Conservation (phyloP, 2,329 filamentous ascomycete genomes). For the Shiraia bambusicola region DNA sequence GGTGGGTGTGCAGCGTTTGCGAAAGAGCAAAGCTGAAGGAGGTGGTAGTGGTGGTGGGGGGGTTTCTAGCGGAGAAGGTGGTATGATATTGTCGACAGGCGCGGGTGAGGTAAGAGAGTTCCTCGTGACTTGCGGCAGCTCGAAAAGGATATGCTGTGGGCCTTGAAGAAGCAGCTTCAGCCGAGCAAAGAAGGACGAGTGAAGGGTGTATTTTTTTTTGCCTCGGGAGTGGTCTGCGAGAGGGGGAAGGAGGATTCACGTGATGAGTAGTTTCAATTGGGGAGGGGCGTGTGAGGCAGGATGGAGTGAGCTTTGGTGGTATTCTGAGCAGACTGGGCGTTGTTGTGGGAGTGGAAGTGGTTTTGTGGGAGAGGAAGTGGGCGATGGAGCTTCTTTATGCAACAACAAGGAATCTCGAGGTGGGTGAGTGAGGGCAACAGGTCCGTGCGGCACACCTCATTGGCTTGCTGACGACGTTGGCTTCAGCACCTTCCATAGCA, state of each 20-base stretch:
- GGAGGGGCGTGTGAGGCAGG: constrained; percentile 10
- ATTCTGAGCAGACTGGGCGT: constrained; percentile 24
- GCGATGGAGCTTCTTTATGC: constrained; percentile 35
- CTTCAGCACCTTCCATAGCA: constrained; percentile 13
- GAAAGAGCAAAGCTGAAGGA: constrained; percentile 18
- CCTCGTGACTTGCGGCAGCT: constrained; percentile 18
- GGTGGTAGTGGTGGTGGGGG: too few species aligned
- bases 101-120: constrained; percentile 12
- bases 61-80: constrained; percentile 15
- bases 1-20: constrained; percentile 22
- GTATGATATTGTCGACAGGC: constrained; percentile 15
- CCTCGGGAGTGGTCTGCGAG: constrained; percentile 15
- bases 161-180: constrained; percentile 12
- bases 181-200: constrained; percentile 9
- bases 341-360: constrained; percentile 25
- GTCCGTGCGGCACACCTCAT: constrained; percentile 14
- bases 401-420: constrained; percentile 26
- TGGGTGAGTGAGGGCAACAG: constrained; percentile 21
- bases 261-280: constrained; percentile 7
- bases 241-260: constrained; percentile 8
- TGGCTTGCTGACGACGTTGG: constrained; percentile 24
- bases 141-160: constrained; percentile 2
- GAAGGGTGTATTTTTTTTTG: constrained; percentile 15
- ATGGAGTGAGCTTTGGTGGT: constrained; percentile 16
- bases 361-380: constrained; percentile 30